A percentile compares a stretch with the other conserved stretches of the same genome.
Conservation (phyloP, 2,329 filamentous ascomycete species). For the Aspergillus pseudoterreus region DNA sequence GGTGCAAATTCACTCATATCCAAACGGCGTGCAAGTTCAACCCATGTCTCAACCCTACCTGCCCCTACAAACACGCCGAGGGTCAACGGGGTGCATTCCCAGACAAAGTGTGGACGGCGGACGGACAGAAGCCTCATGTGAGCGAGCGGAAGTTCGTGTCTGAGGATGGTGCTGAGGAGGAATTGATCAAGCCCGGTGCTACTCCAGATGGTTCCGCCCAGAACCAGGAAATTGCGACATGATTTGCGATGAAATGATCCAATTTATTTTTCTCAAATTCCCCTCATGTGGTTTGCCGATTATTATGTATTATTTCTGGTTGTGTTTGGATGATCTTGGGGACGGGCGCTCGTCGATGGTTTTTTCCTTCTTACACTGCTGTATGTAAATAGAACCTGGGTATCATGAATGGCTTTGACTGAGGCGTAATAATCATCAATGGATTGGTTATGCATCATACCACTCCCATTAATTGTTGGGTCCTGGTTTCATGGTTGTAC, state of each 20-base stretch:
- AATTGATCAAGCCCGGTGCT: slow-evolving; percentile 64
- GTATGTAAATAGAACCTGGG: slow-evolving; percentile 24
- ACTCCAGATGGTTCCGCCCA: slow-evolving; percentile 24
- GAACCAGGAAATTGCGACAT: slow-evolving; percentile 31
- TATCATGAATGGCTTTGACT: slow-evolving; percentile 9
- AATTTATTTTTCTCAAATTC: slow-evolving; percentile 2
- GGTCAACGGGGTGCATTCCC: slow-evolving; percentile 82
- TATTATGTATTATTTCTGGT: slow-evolving; percentile 24
- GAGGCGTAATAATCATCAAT: too few relatives aligned
- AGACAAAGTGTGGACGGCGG: slow-evolving; percentile 87
- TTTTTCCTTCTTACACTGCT: background rate
- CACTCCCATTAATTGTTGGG: too few relatives aligned
- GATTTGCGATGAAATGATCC: slow-evolving; percentile 5
- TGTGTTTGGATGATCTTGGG: slow-evolving; percentile 13
- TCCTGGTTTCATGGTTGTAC: too few relatives aligned
- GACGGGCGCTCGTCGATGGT: slow-evolving; percentile 22
- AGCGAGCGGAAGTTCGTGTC: slow-evolving; percentile 82
- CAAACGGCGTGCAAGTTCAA: slow-evolving; percentile 84
- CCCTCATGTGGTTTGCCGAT: slow-evolving; percentile 6
- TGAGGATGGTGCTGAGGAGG: slow-evolving; percentile 62
- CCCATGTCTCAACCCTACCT: slow-evolving; percentile 85
- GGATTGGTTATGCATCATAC: too few relatives aligned
- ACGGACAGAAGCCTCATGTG: slow-evolving; percentile 60
- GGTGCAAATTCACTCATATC: slow-evolving; percentile 88
- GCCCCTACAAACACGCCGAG: slow-evolving; percentile 84